A percentile compares a stretch with the other conserved stretches of the same genome.
These are phyloP conservation scores for Diplosphaera chodatii DNA, from an alignment of 139 green algal species.

Conservation along the genomic window DNA sequence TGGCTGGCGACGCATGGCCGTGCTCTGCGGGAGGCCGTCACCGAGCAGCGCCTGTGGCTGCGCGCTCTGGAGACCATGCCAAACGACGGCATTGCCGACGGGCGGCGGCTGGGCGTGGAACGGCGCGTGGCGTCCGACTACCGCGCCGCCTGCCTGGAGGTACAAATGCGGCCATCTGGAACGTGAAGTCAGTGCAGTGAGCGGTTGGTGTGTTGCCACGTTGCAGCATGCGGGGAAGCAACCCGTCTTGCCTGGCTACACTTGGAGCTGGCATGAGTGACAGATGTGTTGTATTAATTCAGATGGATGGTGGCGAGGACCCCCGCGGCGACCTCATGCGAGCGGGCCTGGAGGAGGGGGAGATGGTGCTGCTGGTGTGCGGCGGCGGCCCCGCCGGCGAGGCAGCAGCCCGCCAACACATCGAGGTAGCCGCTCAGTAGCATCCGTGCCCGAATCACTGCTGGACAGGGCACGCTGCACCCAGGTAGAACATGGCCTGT, in stretches of 20 bases:
- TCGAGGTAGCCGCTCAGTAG: too few species aligned
- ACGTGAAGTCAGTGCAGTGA: too few species aligned
- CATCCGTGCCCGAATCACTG: too few species aligned
- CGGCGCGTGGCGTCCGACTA: slow-evolving; percentile 9
- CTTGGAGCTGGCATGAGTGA: too few species aligned
- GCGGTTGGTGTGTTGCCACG: too few species aligned
- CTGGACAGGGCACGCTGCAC: too few species aligned
- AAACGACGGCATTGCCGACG: background rate
- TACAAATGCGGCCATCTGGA: too few species aligned
- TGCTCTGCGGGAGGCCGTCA: slow-evolving; percentile 34
- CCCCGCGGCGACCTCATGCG: slow-evolving; percentile 41
- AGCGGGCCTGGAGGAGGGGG: slow-evolving; percentile 9
- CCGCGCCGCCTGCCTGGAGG: background rate
- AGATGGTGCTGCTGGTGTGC: slow-evolving; percentile 24
- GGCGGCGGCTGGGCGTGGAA: slow-evolving; percentile 2
- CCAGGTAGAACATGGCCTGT: too few species aligned
- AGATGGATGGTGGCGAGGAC: too few species aligned
- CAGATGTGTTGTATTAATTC: too few species aligned
- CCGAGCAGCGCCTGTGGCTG: slow-evolving; percentile 49
- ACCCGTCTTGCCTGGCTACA: too few species aligned
- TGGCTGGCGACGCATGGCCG: slow-evolving; percentile 51
- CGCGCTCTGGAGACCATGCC: slow-evolving; percentile 33
- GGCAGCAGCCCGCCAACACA: slow-evolving; percentile 6
- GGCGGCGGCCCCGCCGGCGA: slow-evolving; percentile 7
- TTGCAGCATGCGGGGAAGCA: too few species aligned